Base-by-base conservation (phyloP, 225 moss, liverwort and hornwort genomes). In the Marchantia polymorpha region DNA sequence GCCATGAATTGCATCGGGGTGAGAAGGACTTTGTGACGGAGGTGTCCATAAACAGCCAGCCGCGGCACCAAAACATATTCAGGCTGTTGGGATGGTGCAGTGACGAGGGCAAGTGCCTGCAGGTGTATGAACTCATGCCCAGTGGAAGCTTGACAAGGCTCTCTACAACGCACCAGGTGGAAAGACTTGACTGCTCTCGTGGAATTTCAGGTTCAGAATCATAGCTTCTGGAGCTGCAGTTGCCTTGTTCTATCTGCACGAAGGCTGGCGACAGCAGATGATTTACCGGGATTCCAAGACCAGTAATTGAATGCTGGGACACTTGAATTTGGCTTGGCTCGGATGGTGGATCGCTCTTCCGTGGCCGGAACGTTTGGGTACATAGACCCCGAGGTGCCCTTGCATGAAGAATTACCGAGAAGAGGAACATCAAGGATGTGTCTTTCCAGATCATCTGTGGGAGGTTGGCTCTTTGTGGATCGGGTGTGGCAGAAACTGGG, bases 261-360 rank as follows among this genome's bases (percentile, higher is more conserved):
- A 84, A 50, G 90, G 85, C 6, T 90, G 87, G 85, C 81, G 83
- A 23, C 84, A 87, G 69, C 87, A 84, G 61, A 87, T 90, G 25
- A 85, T 90, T 9, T 89, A 90, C 74, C 53, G 85, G 0, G 91
- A 90, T 12, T 81, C 89, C 22, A 92, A 90, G 50, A 78, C 84
- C 1, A 86, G 84, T 85, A 91, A 91, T 77, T 48, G 49, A 77
- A 69, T 20, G 82, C 78, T 82, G 39, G 82, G 82, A 26, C 78
- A 78, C 29, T 82, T n/a, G n/a, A n/a, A n/a, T n/a, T 82, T 31
- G 82, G 82, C 48, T 50, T 82, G 39, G 77, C 82, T 51, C 82
- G 77, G 29, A 59, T 82, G 77, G 72, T 78, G 82, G 77, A 78
- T 22, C 61, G 67, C 29, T 59, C 48, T 26, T 48, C 61, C 47